These are phyloP conservation scores for Ceratocystis eucalypticola DNA, from an alignment of 2,329 filamentous ascomycete genomes.

Conservation along the genomic window DNA sequence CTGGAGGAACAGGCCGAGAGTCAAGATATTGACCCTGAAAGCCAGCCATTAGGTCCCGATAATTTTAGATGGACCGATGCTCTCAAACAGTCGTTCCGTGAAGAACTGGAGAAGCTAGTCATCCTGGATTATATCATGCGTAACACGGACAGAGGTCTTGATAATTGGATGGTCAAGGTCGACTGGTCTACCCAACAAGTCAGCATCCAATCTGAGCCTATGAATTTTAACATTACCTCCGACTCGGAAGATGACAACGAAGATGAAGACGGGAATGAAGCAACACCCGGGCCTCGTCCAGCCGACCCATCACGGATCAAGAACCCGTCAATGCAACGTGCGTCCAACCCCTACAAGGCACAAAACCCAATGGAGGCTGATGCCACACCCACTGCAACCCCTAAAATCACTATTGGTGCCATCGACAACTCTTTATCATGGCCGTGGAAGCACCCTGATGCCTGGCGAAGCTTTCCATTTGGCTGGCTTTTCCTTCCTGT, in stretches of 20 bases:
- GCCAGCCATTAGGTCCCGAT: conserved; percentile 32
- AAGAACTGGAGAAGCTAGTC: conserved; percentile 92
- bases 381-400: conserved; percentile 28
- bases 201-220: conserved; percentile 71
- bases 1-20: conserved; percentile 36
- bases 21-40: conserved; percentile 27
- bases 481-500: conserved; percentile 97
- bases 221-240: conserved; percentile 49
- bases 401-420: conserved; percentile 67
- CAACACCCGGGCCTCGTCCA: conserved; percentile 36
- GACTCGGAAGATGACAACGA: conserved; percentile 29
- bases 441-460: conserved; percentile 98
- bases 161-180: conserved; percentile 99
- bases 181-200: conserved; percentile 74
- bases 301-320: conserved; percentile 33
- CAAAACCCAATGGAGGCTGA: conserved; percentile 76
- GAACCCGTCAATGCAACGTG: conserved; percentile 26
- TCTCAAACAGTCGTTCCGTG: conserved; percentile 81
- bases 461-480: conserved; percentile 82
- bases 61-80: conserved; percentile 76
- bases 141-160: conserved; percentile 88
- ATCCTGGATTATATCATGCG: conserved; percentile 99
- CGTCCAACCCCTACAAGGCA: conserved; percentile 55
- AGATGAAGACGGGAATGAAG: conserved; percentile 27
- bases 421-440: conserved; percentile 97